Evolutionary conservation across 805 yeast species (phyloP), one percentile per base, ranked within the genome.

Genomic region (Cyberlindnera subsufficiens): DNA sequence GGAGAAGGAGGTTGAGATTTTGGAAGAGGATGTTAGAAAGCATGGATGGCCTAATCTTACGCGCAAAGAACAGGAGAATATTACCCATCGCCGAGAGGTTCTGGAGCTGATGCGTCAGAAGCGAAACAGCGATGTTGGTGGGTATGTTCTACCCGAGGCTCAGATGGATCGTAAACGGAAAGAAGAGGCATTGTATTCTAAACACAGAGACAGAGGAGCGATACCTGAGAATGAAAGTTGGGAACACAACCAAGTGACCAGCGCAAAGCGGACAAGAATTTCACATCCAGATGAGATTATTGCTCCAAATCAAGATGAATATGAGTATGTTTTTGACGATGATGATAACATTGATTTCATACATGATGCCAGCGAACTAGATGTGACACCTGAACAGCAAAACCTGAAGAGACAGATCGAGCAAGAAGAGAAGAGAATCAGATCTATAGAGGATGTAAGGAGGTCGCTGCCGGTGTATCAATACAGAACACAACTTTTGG

Each of bases 301-400:
- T 14, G 55, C 71, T 1, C 69, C 73, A 0, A 65, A 65, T 3
- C 70, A 60, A 22, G 68, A 69, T 6, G 60, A 78, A 32, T 86
- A 83, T 54, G 95, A 85, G n/a, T 87, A 71, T 61, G 91, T 87
- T 1, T 84, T 83, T 63, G 93, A 86, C 56, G 77, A 78, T 30
- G 63, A 77, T 0, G 86, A 82, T 50, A 69, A 69, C 38, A 75
- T 81, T 29, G 74, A 78, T 16, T 80, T 78, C 50, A 61, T 68
- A 1, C 56, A 67, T 4, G 77, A 74, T 32, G 60, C 60, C 1
- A 63, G 25, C 4, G 38, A 35, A 30, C 36, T 39, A 30, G 56
- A 60, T 46, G 42, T 50, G 40, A 49, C 55, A 22, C 47, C 55
- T 39, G 67, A 65, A 37, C 67, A 65, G 40, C 56, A 55, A 14